These are phyloP conservation scores for Fusarium sp. DNA, from an alignment of 2,329 filamentous ascomycete genomes.

Conservation along the genomic window DNA sequence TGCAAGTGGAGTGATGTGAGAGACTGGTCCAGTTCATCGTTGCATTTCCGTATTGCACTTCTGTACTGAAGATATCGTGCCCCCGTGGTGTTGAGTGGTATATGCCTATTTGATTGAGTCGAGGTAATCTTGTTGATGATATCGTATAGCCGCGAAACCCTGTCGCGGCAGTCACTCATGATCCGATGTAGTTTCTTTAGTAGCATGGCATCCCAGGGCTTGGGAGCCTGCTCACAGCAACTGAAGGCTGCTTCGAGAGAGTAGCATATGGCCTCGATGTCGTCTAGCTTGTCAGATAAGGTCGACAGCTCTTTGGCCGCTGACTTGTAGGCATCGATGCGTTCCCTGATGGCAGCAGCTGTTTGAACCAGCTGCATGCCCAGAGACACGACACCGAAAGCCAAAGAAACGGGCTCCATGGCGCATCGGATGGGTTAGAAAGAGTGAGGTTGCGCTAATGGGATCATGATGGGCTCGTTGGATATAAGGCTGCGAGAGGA, in stretches of 20 bases:
- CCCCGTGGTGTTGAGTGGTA: slow-evolving; percentile 1
- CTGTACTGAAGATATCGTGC: slow-evolving; percentile 13
- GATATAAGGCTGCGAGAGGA: not conserved
- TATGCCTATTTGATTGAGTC: not conserved
- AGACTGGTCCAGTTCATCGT: slow-evolving; percentile 1
- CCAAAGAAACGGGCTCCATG: slow-evolving; percentile 22
- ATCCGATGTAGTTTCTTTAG: slow-evolving; percentile 9
- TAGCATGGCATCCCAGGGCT: slow-evolving; percentile 3
- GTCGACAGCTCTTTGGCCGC: slow-evolving; percentile 12
- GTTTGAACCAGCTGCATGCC: slow-evolving; percentile 23
- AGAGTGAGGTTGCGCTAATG: not conserved
- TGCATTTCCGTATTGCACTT: not conserved
- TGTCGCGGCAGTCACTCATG: slow-evolving; percentile 11
- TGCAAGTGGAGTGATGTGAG: slow-evolving; percentile 14
- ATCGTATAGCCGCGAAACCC: not conserved
- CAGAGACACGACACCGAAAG: slow-evolving; percentile 13
- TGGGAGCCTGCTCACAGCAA: not conserved
- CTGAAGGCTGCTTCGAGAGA: slow-evolving; percentile 1
- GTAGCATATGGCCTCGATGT: slow-evolving; percentile 20
- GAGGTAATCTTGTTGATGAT: slow-evolving; percentile 9
- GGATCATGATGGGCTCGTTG: not conserved
- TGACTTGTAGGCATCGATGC: slow-evolving; percentile 21
- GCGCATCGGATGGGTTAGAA: not conserved
- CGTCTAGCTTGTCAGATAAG: slow-evolving; percentile 13
- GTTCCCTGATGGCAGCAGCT: not conserved